A percentile compares a stretch with the other conserved stretches of the same genome.
Evolutionary conservation across 148 eudicot species (phyloP).

Genomic region (Spergularia bocconei): DNA sequence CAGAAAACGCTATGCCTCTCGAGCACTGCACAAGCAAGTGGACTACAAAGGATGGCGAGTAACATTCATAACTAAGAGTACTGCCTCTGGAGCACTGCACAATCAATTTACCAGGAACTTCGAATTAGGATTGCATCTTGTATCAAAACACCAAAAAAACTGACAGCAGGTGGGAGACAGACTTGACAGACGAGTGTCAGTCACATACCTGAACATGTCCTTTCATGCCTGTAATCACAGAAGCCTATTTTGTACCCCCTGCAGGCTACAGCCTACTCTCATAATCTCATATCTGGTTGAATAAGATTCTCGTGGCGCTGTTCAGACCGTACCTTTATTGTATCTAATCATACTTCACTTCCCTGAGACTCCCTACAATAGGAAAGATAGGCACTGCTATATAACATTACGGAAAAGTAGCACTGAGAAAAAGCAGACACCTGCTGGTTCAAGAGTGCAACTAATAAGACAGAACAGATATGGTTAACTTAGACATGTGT

Average conservation of each 20-base stretch:
- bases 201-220: neutral
- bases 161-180: neutral
- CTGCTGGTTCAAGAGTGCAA: slow-evolving; percentile 10
- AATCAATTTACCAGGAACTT: no score
- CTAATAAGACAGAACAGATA: slow-evolving; percentile 19
- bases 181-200: neutral
- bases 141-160: neutral
- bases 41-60: no score
- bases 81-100: no score
- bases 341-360: neutral
- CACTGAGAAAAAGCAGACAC: slow-evolving; percentile 10
- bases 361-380: slow-evolving; percentile 15
- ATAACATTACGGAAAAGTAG: neutral
- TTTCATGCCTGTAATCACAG: slow-evolving; percentile 12
- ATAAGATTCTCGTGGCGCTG: neutral
- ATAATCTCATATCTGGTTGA: slow-evolving; percentile 3
- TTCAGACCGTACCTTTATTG: slow-evolving; percentile 12
- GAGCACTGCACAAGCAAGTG: no score
- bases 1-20: no score
- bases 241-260: slow-evolving; percentile 6
- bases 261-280: slow-evolving; percentile 10
- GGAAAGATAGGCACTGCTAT: slow-evolving; percentile 1
- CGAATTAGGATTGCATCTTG: no score
- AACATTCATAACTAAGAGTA: no score
- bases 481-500: neutral